These are phyloP conservation scores for Penstemon eatonii DNA, from an alignment of 257 asterid genomes.

Conservation along the genomic window DNA sequence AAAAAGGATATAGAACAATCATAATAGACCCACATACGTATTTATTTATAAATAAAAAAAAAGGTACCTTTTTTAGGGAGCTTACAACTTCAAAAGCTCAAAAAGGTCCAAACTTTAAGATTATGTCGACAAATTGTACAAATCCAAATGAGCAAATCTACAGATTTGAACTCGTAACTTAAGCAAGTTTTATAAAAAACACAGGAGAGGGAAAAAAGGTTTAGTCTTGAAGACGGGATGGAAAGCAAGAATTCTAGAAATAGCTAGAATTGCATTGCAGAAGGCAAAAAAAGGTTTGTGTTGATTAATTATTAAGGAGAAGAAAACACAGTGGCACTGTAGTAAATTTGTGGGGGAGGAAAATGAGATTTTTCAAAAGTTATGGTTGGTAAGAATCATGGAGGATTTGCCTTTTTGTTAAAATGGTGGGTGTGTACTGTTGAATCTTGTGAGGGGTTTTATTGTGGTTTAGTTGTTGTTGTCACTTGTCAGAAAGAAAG, in stretches of 20 bases:
- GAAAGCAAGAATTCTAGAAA: conserved; percentile 19
- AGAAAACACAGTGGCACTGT: conserved; percentile 12
- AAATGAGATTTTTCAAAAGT: conserved; percentile 16
- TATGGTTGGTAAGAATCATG: conserved; percentile 36
- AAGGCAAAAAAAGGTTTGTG: conserved; percentile 4
- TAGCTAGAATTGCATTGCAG: conserved; percentile 27
- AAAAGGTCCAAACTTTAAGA: conserved; percentile 43
- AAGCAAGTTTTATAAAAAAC: background rate
- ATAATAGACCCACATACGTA: conserved; percentile 15
- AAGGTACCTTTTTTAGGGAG: conserved; percentile 33
- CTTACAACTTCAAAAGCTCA: conserved; percentile 37
- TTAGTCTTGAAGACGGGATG: conserved; percentile 18
- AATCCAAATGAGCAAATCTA: conserved; percentile 32
- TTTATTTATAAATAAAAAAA: background rate
- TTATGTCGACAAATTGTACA: conserved; percentile 45
- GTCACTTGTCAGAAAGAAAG: conserved; percentile 15
- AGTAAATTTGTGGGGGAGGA: conserved; percentile 19
- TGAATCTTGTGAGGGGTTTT: conserved; percentile 55
- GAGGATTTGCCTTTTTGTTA: conserved; percentile 24
- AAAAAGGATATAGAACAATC: background rate
- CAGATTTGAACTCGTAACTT: conserved; percentile 27
- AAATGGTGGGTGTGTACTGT: conserved; percentile 31
- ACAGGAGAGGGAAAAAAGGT: conserved; percentile 10
- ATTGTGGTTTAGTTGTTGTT: conserved; percentile 46
- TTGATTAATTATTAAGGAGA: conserved; percentile 7